These are phyloP conservation scores for Nemania diffusa DNA, from an alignment of 2,329 filamentous ascomycete species.

Conservation along the genomic window DNA sequence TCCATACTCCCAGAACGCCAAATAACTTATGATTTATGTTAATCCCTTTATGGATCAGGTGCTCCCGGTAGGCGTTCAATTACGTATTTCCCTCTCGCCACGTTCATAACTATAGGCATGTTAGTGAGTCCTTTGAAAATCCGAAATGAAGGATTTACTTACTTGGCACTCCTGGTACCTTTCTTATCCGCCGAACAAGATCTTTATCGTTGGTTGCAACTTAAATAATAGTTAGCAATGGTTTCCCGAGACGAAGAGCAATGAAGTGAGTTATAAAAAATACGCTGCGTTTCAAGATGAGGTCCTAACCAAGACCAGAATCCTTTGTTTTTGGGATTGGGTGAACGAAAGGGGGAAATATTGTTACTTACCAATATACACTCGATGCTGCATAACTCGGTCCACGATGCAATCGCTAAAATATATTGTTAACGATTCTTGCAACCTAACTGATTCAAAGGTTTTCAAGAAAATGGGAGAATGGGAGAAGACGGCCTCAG, in stretches of 20 bases:
- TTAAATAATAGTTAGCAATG: constrained; percentile 18
- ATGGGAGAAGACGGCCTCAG: not conserved
- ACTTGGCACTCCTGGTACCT: constrained; percentile 74
- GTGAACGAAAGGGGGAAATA: not conserved
- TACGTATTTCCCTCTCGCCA: constrained; percentile 89
- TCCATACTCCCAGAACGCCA: constrained; percentile 22
- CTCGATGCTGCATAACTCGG: constrained; percentile 43
- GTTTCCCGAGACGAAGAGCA: not conserved
- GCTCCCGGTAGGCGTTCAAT: constrained; percentile 92
- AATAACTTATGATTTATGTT: not conserved
- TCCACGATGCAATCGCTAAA: constrained; percentile 42
- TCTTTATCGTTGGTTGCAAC: constrained; percentile 78
- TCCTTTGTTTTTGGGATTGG: constrained; percentile 6
- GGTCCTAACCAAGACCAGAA: not conserved
- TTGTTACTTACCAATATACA: constrained; percentile 34
- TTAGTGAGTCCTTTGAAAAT: constrained; percentile 16
- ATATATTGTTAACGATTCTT: constrained; percentile 10
- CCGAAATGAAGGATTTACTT: not conserved
- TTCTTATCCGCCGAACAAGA: constrained; percentile 83
- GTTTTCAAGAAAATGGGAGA: not conserved
- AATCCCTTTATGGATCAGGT: constrained; percentile 61
- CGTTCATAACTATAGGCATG: constrained; percentile 68
- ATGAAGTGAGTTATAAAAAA: not conserved
- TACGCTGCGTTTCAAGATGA: not conserved
- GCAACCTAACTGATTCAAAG: not conserved